phyloP scores from a whole-genome alignment of 805 yeast genomes.

The Kodamaea restingae region DNA sequence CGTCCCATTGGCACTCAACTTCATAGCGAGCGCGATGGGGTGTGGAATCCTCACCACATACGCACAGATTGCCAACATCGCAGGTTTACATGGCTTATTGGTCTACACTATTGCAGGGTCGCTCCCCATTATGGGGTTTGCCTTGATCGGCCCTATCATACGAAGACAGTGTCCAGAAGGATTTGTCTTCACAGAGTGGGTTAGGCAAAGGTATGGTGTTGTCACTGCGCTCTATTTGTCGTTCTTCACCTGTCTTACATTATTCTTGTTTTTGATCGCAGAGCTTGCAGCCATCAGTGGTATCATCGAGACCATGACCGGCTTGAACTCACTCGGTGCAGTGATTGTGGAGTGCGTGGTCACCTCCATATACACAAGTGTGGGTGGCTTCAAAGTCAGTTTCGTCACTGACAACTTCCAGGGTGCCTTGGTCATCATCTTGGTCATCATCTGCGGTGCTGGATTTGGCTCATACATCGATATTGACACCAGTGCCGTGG shows the following conservation, averaged over 20 bases:
- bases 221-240: slow-evolving; percentile 72
- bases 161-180: slow-evolving; percentile 82
- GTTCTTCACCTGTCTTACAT: slow-evolving; percentile 76
- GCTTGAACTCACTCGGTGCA: slow-evolving; percentile 72
- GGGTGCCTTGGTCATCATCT: slow-evolving; percentile 64
- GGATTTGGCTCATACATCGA: slow-evolving; percentile 74
- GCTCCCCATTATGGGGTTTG: slow-evolving; percentile 80
- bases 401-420: slow-evolving; percentile 85
- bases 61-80: slow-evolving; percentile 77
- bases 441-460: slow-evolving; percentile 66
- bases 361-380: slow-evolving; percentile 78
- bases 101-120: slow-evolving; percentile 80
- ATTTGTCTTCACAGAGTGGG: slow-evolving; percentile 92
- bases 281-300: slow-evolving; percentile 78
- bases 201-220: slow-evolving; percentile 73
- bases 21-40: slow-evolving; percentile 92
- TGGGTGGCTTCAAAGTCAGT: slow-evolving; percentile 88
- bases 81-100: slow-evolving; percentile 83
- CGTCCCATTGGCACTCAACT: slow-evolving; percentile 78
- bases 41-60: slow-evolving; percentile 79
- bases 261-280: slow-evolving; percentile 82
- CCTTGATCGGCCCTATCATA: slow-evolving; percentile 75
- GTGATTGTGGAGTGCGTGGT: slow-evolving; percentile 83
- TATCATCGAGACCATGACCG: slow-evolving; percentile 75
- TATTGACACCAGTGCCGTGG: slow-evolving; percentile 60